Evolutionary conservation across 108 stramenopile species (phyloP), one percentile per base, ranked within the genome.

Genomic region (Stephanodiscus triporus): DNA sequence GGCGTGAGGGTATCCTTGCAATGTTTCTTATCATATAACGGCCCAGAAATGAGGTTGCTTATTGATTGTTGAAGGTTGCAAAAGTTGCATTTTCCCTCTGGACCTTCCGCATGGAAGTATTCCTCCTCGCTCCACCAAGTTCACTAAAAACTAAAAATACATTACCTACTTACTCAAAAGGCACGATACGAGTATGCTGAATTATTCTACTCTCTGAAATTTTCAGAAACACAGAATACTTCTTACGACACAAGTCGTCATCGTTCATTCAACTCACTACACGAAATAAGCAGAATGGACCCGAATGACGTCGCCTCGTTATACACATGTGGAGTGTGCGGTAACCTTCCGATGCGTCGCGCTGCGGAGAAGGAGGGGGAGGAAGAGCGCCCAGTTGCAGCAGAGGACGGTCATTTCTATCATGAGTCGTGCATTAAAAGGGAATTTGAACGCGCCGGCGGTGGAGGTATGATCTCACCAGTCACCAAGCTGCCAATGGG

Each of bases 1-100:
- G 89, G 88, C 0, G 77, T 75, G 16, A 77, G 94, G 63, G 89
- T 95, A 9, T 91, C 89, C 0, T 75, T 92, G 61, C 91, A 92
- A 65, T 88, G 90, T 49, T 92, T 92, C 80, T 64, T 92, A 36
- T 87, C 91, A 66, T 74, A 88, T 66, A 72, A 82, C 40, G 91
- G 91, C 30, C 24, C 56, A 0, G 61, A 85, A 6, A 57, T 91
- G 71, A 68, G 89, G 22, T 57, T 94, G 19, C 66, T 83, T 17
- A 88, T 94, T 70, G 93, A 94, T 73, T 79, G 78, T 38, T 79
- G 29, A 68, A 16, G 27, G 9, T 17, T 47, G 47, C 5, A 38
- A 38, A 20, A 4, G 13, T 14, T 45, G 16, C 13, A 45, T 2
- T 45, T 17, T 45, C 43, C 16, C 16, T 64, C 36, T 64, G 40